Base-by-base conservation (phyloP, 179 eudicot species). In the Sideroxylon spinosum region DNA sequence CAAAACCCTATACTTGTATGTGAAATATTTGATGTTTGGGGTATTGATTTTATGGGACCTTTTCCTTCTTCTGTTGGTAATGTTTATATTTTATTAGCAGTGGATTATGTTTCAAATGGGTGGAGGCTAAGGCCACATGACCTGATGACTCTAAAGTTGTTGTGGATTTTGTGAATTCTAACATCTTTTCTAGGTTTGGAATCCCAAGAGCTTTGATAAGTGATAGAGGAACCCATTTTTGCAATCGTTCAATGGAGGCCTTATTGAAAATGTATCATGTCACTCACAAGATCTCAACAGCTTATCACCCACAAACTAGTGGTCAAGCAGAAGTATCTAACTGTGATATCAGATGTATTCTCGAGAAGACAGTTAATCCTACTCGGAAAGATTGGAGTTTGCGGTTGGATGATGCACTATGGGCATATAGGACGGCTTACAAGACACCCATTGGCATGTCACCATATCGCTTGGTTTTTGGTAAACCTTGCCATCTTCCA, bases 41-140 rank as follows among this genome's bases (percentile, higher is more conserved):
- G 71, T 20, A 67, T 56, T 32, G 48, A 74, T 56, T 74, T 74
- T 14, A 74, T 56, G 44, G 76, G 76, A 25, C 53, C 74, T 4
- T 70, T 70, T 64, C 76, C 74, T 9, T 1, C 16, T 8, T 70
- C 74, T 48, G 9, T 55, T 74, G 48, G 65, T 28, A 0, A 56
- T 74, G 10, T 25, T 55, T 74, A 74, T 25, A 74, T 74, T 23
- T 11, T 74, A 7, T 49, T 74, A 1, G 65, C 17, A 25, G 76
- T 74, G 8, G 65, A 74, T 37, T 74, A 74, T 55, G 65, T 74
- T 28, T 25, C 44, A 74, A 55, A 56, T 74, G 76, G 76, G 76
- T 74, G 61, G 46, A 74, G 26, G 65, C 76, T 25, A 74, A 55
- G 10, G 56, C 74, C 6, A 70, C 74, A 0, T 1, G 28, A 7